Evolutionary conservation across 164 flowering plant genomes (phyloP).

Genomic region (grape (Vitis vinifera)): DNA sequence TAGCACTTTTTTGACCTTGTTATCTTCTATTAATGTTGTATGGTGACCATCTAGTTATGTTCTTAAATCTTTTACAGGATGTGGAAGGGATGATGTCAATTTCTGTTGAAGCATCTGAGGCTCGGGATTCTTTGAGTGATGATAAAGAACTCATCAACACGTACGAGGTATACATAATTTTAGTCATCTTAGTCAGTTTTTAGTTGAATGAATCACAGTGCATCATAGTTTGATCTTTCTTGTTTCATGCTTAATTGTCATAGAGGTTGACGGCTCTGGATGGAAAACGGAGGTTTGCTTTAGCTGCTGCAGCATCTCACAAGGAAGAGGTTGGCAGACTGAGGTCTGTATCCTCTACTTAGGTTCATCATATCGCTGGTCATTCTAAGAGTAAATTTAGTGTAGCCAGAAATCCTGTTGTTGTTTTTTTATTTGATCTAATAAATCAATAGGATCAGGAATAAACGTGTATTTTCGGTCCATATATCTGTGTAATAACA

Average conservation of each 20-base stretch:
- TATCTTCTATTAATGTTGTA: not conserved
- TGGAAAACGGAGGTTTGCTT: slow-evolving; percentile 97
- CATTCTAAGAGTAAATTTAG: too few relatives aligned
- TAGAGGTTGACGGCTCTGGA: slow-evolving; percentile 97
- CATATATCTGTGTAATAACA: too few relatives aligned
- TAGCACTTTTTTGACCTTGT: not conserved
- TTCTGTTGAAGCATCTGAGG: slow-evolving; percentile 96
- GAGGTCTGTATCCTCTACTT: slow-evolving; percentile 46
- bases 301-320: slow-evolving; percentile 96
- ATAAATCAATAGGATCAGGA: too few relatives aligned
- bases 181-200: not conserved
- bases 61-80: slow-evolving; percentile 55
- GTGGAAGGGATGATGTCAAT: slow-evolving; percentile 99
- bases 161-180: slow-evolving; percentile 64
- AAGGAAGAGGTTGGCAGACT: slow-evolving; percentile 94
- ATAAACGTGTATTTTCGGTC: too few relatives aligned
- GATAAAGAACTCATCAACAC: slow-evolving; percentile 93
- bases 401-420: not conserved
- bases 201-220: not conserved
- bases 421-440: not conserved
- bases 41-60: not conserved
- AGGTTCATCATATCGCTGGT: not conserved
- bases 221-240: not conserved
- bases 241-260: slow-evolving; percentile 12
- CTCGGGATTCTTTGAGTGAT: slow-evolving; percentile 83